These are phyloP conservation scores for Breviolum minutum DNA, from an alignment of 73 alveolate genomes.

Conservation along the genomic window DNA sequence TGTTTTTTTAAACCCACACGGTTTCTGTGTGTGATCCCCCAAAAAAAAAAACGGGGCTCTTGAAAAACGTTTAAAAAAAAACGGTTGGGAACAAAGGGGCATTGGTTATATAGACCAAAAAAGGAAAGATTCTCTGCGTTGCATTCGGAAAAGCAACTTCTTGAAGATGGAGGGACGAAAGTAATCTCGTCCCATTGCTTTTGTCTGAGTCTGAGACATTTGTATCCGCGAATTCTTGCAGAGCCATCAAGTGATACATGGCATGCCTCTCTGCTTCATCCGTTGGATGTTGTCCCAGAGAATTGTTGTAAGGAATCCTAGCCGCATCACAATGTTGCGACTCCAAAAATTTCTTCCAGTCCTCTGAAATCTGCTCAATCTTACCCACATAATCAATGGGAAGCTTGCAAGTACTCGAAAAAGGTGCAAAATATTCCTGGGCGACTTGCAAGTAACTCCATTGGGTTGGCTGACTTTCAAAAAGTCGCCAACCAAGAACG, in stretches of 20 bases:
- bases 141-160: background rate
- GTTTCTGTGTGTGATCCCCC: background rate
- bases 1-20: background rate
- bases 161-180: background rate
- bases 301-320: background rate
- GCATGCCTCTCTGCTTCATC: background rate
- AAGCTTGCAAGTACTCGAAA: background rate
- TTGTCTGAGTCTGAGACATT: no score
- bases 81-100: no score
- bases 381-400: conserved; percentile 5
- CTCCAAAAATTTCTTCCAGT: background rate
- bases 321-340: background rate
- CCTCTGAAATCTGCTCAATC: background rate
- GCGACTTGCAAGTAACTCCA: no score
- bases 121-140: background rate
- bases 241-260: background rate
- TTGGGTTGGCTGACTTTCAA: no score
- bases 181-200: no score
- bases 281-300: conserved; percentile 19
- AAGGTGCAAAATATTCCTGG: conserved; percentile 19
- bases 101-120: no score
- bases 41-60: no score
- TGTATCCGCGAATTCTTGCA: no score
- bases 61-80: no score
- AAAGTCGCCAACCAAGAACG: no score